These are phyloP conservation scores for Huntiella savannae DNA, from an alignment of 2,329 filamentous ascomycete genomes.

Conservation along the genomic window DNA sequence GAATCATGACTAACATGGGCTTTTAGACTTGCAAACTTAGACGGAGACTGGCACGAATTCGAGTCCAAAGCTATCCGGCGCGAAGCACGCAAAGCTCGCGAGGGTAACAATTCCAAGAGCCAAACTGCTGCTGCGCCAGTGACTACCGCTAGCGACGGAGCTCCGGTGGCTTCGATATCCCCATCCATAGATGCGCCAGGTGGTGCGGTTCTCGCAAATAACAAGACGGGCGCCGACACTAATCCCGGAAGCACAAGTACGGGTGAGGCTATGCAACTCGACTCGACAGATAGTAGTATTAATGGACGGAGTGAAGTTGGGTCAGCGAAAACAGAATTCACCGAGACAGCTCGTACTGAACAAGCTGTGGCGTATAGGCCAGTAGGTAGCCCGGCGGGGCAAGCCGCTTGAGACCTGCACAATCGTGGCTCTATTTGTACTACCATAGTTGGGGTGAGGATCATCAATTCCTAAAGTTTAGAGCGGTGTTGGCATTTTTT, in stretches of 20 bases:
- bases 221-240: too few relatives aligned
- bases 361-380: too few relatives aligned
- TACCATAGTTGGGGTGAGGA: too few relatives aligned
- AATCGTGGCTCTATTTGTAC: too few relatives aligned
- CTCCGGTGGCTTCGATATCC: not conserved
- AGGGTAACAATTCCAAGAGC: not conserved
- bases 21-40: conserved; percentile 50
- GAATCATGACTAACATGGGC: conserved; percentile 16
- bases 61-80: conserved; percentile 88
- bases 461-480: too few relatives aligned
- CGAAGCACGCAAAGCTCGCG: conserved; percentile 53
- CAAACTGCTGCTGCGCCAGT: not conserved
- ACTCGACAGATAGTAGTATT: conserved; percentile 14
- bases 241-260: not conserved
- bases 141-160: not conserved
- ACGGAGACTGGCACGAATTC: conserved; percentile 97
- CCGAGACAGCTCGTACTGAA: too few relatives aligned
- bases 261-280: conserved; percentile 1
- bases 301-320: conserved; percentile 23
- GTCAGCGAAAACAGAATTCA: not conserved
- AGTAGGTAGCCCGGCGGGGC: too few relatives aligned
- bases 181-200: not conserved
- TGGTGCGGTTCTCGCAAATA: not conserved
- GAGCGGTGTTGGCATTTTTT: too few relatives aligned
- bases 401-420: too few relatives aligned